Evolutionary conservation across 2,329 filamentous ascomycete genomes (phyloP).

Genomic region (Hypoxylon sp.): DNA sequence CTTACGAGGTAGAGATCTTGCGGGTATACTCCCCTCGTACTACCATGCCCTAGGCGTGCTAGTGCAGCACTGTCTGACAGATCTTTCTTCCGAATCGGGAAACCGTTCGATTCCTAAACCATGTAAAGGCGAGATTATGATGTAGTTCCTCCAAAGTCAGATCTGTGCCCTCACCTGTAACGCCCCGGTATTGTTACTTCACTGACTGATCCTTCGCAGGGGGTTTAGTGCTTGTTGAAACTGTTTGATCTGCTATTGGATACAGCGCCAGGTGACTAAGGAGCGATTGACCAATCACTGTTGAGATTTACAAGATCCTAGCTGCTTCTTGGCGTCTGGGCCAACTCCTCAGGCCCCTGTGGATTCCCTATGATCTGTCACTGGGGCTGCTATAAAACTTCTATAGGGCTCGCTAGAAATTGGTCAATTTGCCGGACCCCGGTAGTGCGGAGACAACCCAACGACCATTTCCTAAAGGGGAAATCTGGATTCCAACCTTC

Average conservation of each 20-base stretch:
- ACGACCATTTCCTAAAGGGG: constrained; percentile 27
- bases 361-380: constrained; percentile 13
- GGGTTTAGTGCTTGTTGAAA: constrained; percentile 13
- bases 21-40: background rate
- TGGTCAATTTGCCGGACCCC: constrained; percentile 19
- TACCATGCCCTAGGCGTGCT: background rate
- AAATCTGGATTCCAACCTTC: constrained; percentile 33
- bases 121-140: background rate
- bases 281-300: background rate
- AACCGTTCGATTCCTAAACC: constrained; percentile 27
- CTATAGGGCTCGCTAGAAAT: background rate
- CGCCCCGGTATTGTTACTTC: constrained; percentile 17
- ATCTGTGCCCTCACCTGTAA: constrained; percentile 3
- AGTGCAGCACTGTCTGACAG: constrained; percentile 17
- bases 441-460: no score
- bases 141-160: background rate
- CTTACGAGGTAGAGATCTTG: no score
- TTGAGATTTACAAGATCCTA: constrained; percentile 2
- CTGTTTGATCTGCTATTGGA: constrained; percentile 18
- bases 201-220: constrained; percentile 25
- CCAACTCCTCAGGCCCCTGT: background rate
- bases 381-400: background rate
- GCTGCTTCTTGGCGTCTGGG: constrained; percentile 2
- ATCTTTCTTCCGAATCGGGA: constrained; percentile 27
- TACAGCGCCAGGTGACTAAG: background rate